Base-by-base conservation (phyloP, 2,329 filamentous ascomycete genomes). In the Ilyonectria mors-panacis region DNA sequence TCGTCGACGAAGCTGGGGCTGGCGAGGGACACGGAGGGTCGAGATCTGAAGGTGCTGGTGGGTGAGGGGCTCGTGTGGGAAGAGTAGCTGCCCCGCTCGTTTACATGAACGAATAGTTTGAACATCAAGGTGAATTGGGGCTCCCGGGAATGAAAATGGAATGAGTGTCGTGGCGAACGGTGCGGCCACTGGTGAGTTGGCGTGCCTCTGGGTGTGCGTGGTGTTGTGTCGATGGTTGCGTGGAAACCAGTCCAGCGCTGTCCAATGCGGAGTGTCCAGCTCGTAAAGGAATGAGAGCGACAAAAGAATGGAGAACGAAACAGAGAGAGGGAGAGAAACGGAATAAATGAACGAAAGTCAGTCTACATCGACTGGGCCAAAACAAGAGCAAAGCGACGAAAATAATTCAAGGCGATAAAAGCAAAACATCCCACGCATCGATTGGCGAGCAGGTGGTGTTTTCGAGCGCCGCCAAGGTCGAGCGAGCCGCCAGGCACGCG, bases 11-110 rank as follows among this genome's bases (percentile, higher is more conserved):
- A 7, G 42, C 35, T 54, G 57, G 50, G 53, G 59, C 7, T 57
- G 54, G 63, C 50, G 55, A 50, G 70, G 56, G 58, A 70, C 59
- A 45, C 45, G 64, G 28, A 71, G 55, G 37, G 23, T n/a, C 57
- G 57, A 30, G 45, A 42, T 59, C 57, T 48, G 45, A 59, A 59
- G 45, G 15, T 59, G 57, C 33, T 17, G 33, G 45, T 42, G 57
- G 33, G 7, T 2, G 58, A 62, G 35, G 59, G 51, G 51, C 19
- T 51, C 13, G 63, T 47, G 45, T 66, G 63, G 12, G 63, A 55
- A 3, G 63, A 61, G 58, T 66, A 66, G 53, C 57, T 57, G 42
- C 53, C 23, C 58, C 45, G 39, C 37, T 66, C 58, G 58, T 66
- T 61, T 35, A 51, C 45, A 23, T 66, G 35, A 51, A 66, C 58